A percentile compares a stretch with the other conserved stretches of the same genome.
These are phyloP conservation scores for Sporothrix curviconia DNA, from an alignment of 2,329 filamentous ascomycete genomes.

Conservation along the genomic window DNA sequence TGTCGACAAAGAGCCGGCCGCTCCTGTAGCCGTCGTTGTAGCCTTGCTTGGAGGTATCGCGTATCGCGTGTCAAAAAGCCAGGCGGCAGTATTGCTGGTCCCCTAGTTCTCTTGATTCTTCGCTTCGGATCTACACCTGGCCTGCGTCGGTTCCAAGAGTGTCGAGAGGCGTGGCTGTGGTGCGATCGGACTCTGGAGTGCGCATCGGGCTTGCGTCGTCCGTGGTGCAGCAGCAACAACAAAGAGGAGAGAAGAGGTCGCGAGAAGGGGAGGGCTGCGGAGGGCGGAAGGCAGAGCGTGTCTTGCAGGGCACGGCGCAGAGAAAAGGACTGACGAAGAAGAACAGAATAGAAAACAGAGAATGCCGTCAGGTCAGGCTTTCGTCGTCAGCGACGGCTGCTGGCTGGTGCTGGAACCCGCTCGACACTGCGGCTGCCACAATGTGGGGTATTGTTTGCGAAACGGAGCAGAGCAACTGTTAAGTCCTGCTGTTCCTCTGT, in stretches of 20 bases:
- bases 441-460: constrained; percentile 14
- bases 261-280: background rate
- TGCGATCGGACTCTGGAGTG: constrained; percentile 1
- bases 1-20: too few species aligned
- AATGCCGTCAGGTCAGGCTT: constrained; percentile 6
- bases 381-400: constrained; percentile 8
- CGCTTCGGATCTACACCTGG: too few species aligned
- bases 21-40: background rate
- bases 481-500: background rate
- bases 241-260: background rate
- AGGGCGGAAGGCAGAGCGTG: too few species aligned
- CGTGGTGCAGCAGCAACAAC: background rate
- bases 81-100: background rate
- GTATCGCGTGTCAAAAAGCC: background rate
- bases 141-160: background rate
- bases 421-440: constrained; percentile 10
- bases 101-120: too few species aligned
- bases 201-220: background rate
- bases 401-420: constrained; percentile 3
- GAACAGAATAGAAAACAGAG: background rate
- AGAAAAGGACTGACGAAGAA: background rate
- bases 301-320: background rate
- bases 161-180: too few species aligned
- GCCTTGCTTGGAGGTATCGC: background rate
- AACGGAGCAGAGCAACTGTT: background rate